Base-by-base conservation (phyloP, 2,329 filamentous ascomycete genomes). In the Botrytis paeoniae region DNA sequence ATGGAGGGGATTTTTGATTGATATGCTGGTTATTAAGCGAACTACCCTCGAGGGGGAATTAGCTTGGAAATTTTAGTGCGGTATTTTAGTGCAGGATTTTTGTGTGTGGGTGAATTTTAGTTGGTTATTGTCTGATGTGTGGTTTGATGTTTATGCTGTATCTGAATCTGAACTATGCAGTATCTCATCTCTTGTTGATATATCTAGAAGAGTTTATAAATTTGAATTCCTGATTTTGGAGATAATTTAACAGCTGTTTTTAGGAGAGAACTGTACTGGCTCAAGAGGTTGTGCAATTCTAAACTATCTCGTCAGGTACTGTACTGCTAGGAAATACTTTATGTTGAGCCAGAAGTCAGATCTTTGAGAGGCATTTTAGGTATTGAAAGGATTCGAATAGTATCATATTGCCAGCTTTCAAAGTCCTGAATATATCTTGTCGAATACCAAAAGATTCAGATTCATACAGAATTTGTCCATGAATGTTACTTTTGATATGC, bases 181-280 rank as follows among this genome's bases (percentile, higher is more conserved):
- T 29, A 22, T 57, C 16, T 54, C 25, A 39, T 41, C 35, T 41
- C 9, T 14, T 41, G 25, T 57, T 57, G 10, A 4, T 14, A 41
- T 22, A 9, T 41, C 6, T 9, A 22, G 9, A 16, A 6, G 22
- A 9, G 3, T 1, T 45, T 14, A 3, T 4, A 10, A 8, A 37
- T 25, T 8, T 68, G 18, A 9, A 22, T 22, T n/a, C 4, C 14
- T 39, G 25, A 22, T 29, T 35, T 68, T 29, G 9, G 7, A 1
- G n/a, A 16, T 7, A 18, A 8, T 4, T 57, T 9, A 2, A 10
- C 0, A 29, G 10, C 1, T 29, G 0, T 7, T 32, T 16, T 41
- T 5, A 25, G 10, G 16, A 22, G 32, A 37, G 9, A 16, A 14
- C 0, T 22, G 6, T 25, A 2, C 29, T 57, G 1, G 16, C 1